A percentile compares a stretch with the other conserved stretches of the same genome.
Evolutionary conservation across 2,329 filamentous ascomycete genomes (phyloP).

Genomic region (Colletotrichum shisoi): DNA sequence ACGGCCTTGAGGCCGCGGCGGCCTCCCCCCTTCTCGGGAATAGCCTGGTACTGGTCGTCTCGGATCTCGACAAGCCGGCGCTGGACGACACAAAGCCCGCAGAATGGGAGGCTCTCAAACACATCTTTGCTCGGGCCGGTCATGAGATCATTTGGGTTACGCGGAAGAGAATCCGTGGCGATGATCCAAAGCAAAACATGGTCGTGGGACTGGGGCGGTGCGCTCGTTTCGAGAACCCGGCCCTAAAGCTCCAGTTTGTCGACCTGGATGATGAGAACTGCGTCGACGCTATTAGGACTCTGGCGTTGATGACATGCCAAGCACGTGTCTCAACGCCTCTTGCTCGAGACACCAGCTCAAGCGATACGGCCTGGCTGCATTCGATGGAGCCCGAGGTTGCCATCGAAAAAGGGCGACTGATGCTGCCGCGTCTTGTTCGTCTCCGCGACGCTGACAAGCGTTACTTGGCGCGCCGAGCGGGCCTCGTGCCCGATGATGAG

Average conservation of each 20-base stretch:
- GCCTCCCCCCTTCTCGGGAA: neutral
- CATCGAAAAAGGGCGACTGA: slow-evolving; percentile 3
- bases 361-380: neutral
- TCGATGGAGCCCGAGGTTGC: slow-evolving; percentile 7
- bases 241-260: slow-evolving; percentile 23
- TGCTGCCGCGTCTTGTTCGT: slow-evolving; percentile 5
- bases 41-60: slow-evolving; percentile 13
- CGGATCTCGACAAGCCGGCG: slow-evolving; percentile 39
- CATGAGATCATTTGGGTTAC: slow-evolving; percentile 42
- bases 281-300: neutral
- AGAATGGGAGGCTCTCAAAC: slow-evolving; percentile 39
- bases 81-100: slow-evolving; percentile 48
- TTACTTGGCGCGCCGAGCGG: neutral
- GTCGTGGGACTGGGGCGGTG: slow-evolving; percentile 28
- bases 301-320: neutral
- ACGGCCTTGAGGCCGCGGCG: slow-evolving; percentile 13
- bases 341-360: neutral
- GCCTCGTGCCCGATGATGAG: slow-evolving; percentile 1
- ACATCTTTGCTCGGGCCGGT: slow-evolving; percentile 27
- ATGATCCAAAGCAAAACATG: slow-evolving; percentile 40
- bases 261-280: slow-evolving; percentile 17
- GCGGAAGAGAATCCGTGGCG: slow-evolving; percentile 27
- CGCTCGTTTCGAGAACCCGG: slow-evolving; percentile 17
- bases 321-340: neutral
- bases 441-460: neutral